These are phyloP conservation scores for Daldinia loculata DNA, from an alignment of 495 filamentous ascomycete species.

Conservation along the genomic window DNA sequence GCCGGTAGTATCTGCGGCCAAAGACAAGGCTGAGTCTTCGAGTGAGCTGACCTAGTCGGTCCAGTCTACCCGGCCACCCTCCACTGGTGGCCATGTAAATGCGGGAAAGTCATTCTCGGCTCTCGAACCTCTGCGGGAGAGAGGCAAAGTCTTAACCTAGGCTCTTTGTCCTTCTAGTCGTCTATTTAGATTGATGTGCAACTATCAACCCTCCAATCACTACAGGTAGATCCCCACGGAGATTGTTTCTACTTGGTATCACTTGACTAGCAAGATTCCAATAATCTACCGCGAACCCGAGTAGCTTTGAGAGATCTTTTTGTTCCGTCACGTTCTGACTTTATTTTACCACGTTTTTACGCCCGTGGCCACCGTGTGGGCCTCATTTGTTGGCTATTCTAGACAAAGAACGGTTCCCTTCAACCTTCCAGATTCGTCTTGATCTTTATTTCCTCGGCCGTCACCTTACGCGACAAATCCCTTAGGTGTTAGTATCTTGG, in stretches of 20 bases:
- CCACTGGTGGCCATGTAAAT: slow-evolving; percentile 5
- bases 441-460: slow-evolving; percentile 17
- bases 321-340: slow-evolving; percentile 12
- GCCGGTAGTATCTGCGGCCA: slow-evolving; percentile 5
- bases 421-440: slow-evolving; percentile 17
- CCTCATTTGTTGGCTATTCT: slow-evolving; percentile 15
- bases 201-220: slow-evolving; percentile 8
- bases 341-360: slow-evolving; percentile 9
- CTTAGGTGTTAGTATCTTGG: slow-evolving; percentile 1
- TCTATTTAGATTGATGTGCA: slow-evolving; percentile 13
- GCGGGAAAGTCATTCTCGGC: slow-evolving; percentile 18
- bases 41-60: slow-evolving; percentile 29
- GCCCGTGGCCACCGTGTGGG: slow-evolving; percentile 27
- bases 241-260: slow-evolving; percentile 14
- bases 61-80: slow-evolving; percentile 13
- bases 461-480: slow-evolving; percentile 2
- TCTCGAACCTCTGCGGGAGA: slow-evolving; percentile 16
- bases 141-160: slow-evolving; percentile 13
- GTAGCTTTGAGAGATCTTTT: slow-evolving; percentile 28
- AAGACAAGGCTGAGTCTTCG: slow-evolving; percentile 26
- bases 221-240: slow-evolving; percentile 12
- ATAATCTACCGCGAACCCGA: neutral
- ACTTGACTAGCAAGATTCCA: slow-evolving; percentile 28
- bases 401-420: slow-evolving; percentile 21
- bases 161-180: slow-evolving; percentile 28